Base-by-base conservation (phyloP, 2,329 filamentous ascomycete genomes). In the Knoxdaviesia proteae region DNA sequence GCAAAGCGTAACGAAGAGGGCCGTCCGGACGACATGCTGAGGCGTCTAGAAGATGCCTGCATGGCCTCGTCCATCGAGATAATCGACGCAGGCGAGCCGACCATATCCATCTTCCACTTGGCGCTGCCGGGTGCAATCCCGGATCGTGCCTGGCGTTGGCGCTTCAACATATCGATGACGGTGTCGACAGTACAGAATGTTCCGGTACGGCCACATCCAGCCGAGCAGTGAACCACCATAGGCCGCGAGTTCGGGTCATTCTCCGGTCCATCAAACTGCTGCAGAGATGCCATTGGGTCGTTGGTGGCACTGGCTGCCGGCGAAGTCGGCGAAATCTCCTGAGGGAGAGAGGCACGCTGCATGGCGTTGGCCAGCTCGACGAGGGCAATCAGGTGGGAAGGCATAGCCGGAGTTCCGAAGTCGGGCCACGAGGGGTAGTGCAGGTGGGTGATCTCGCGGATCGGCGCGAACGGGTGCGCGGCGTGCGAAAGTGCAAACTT, bases 361-460 rank as follows among this genome's bases (percentile, higher is more conserved):
- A 77, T 84, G 34, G 72, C 67, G 52, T 83, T 90, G 51, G 80
- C 83, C 42, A 94, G 72, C 57, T 94, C 86, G n/a, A 96, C 82
- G 10, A 98, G 62, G 2, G 80, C 82, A 10, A 98, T 68, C 2
- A 98, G 68, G 52, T 96, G 86, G 5, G 76, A 74, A 1, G 90
- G 86, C 52, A 92, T 81, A 0, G 90, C 86, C 0, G 88, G 88
- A 0, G 86, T 80, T 20, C 90, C 90, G 58, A 96, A 94, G 54
- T 98, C 90, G 0, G 90, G 90, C 90, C 90, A 98, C n/a, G 80
- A 78, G 0, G 84, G 77, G 56, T 94, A 96, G 55, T 96, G 87
- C 9, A 98, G 64, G 51, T 98, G 90, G 0, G 87, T 94, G 47
- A 98, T 80, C 58, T 96, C 87, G 30, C 88, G 80, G 49, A 94